phyloP scores from a whole-genome alignment of 371 early-diverging fungal genomes.

The Spraguea lophii region DNA sequence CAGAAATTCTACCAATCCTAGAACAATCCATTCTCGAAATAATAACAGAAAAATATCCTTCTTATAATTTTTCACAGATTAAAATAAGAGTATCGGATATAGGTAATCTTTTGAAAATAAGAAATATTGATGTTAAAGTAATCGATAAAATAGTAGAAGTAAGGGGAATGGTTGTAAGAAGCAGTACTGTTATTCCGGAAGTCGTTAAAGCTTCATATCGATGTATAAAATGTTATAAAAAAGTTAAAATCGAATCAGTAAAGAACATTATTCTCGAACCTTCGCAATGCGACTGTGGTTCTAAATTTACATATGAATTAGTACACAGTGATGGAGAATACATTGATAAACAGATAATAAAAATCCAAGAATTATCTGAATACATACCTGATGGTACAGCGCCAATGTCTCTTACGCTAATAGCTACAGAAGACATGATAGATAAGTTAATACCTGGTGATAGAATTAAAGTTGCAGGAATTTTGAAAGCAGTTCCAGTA shows the following conservation, averaged over 20 bases:
- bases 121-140: constrained; percentile 75
- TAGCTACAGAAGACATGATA: constrained; percentile 72
- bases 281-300: constrained; percentile 55
- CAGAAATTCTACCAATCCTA: constrained; percentile 79
- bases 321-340: constrained; percentile 75
- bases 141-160: constrained; percentile 85
- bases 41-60: constrained; percentile 37
- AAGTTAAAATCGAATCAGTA: constrained; percentile 59
- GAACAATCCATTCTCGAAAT: constrained; percentile 65
- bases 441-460: constrained; percentile 90
- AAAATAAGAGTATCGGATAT: constrained; percentile 75
- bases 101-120: constrained; percentile 57
- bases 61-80: constrained; percentile 9
- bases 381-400: constrained; percentile 91
- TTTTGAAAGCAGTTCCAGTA: constrained; percentile 82
- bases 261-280: constrained; percentile 79
- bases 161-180: constrained; percentile 76
- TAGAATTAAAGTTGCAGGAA: constrained; percentile 72
- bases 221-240: constrained; percentile 39
- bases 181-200: constrained; percentile 77
- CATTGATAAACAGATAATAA: constrained; percentile 76
- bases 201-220: constrained; percentile 35
- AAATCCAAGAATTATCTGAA: constrained; percentile 94
- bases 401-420: constrained; percentile 77
- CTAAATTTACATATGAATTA: constrained; percentile 46